Percentiles rank a stretch among this genome's conserved stretches.
phyloP scores from a whole-genome alignment of 352 stramenopile species.

The Phytophthora citricola region DNA sequence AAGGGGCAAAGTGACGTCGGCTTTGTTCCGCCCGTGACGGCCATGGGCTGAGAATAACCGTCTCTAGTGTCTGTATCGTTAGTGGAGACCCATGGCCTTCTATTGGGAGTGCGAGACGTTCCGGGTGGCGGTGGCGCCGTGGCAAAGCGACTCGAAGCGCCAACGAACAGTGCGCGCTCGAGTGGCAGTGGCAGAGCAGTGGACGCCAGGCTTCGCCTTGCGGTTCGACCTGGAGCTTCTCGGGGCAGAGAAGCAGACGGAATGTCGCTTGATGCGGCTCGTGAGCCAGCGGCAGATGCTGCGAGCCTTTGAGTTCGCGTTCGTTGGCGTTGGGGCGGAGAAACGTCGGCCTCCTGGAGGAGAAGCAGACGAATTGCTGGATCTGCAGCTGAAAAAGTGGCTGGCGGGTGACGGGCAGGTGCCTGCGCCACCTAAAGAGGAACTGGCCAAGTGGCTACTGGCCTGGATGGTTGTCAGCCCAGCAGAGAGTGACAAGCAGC shows the following conservation, averaged over 20 bases:
- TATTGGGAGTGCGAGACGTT: constrained; percentile 30
- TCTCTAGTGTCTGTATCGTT: no score
- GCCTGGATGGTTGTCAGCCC: constrained; percentile 45
- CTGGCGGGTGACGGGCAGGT: constrained; percentile 34
- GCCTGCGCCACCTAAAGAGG: constrained; percentile 46
- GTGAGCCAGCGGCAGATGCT: constrained; percentile 66
- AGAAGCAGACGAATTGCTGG: constrained; percentile 24
- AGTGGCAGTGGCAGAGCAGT: constrained; percentile 47
- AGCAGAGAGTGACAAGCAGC: constrained; percentile 10
- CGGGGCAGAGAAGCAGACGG: not conserved
- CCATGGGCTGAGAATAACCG: no score
- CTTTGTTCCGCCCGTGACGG: constrained; percentile 7
- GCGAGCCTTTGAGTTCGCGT: constrained; percentile 43
- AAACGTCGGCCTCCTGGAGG: constrained; percentile 14
- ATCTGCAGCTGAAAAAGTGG: constrained; percentile 36
- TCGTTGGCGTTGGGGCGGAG: constrained; percentile 9
- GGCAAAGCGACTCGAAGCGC: constrained; percentile 7
- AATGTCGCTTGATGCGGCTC: constrained; percentile 18
- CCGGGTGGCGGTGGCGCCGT: constrained; percentile 34
- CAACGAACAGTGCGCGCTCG: constrained; percentile 30
- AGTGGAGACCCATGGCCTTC: constrained; percentile 21
- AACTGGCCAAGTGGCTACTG: constrained; percentile 67
- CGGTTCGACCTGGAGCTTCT: constrained; percentile 39
- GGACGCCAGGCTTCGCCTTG: constrained; percentile 50
- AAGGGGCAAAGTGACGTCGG: constrained; percentile 6